A percentile compares a stretch with the other conserved stretches of the same genome.
phyloP scores from a whole-genome alignment of 768 basidiomycete species.

The Podaxis rugospora region DNA sequence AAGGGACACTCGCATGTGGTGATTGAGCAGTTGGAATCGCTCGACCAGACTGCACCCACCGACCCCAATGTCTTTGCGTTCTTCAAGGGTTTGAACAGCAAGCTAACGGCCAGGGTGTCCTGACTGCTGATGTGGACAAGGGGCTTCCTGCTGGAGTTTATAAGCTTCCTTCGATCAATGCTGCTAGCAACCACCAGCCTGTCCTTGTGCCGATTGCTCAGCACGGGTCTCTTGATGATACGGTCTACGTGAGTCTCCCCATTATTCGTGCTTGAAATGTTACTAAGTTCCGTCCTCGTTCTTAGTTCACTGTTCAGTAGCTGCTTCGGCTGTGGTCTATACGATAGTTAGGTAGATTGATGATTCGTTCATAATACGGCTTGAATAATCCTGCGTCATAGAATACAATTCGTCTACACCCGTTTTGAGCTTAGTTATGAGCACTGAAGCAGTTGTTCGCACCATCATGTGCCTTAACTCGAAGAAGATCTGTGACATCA shows the following conservation, averaged over 20 bases:
- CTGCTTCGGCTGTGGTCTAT: background rate
- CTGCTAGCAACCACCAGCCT: constrained; percentile 58
- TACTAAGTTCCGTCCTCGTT: background rate
- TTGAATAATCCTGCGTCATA: background rate
- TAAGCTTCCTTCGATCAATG: constrained; percentile 54
- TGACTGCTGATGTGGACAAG: constrained; percentile 46
- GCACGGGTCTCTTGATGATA: constrained; percentile 57
- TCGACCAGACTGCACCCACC: constrained; percentile 39
- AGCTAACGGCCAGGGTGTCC: constrained; percentile 41
- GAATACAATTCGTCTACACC: background rate
- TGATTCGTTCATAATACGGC: background rate
- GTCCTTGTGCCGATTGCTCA: constrained; percentile 55
- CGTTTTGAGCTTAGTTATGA: no score
- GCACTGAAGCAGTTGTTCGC: no score
- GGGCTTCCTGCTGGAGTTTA: constrained; percentile 60
- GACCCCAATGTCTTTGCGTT: constrained; percentile 33
- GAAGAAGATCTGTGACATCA: background rate
- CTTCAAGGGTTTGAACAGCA: no score
- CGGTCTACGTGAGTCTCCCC: constrained; percentile 41
- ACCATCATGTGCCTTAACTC: background rate
- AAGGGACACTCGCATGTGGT: constrained; percentile 59
- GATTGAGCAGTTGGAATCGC: constrained; percentile 43
- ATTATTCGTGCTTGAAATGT: background rate
- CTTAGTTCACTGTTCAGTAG: constrained; percentile 25
- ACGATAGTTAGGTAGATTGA: background rate